Percentiles rank a stretch among this genome's conserved stretches.
Evolutionary conservation across 371 early-diverging fungal species (phyloP).

Genomic region (Paraphysoderma sedebokerense): DNA sequence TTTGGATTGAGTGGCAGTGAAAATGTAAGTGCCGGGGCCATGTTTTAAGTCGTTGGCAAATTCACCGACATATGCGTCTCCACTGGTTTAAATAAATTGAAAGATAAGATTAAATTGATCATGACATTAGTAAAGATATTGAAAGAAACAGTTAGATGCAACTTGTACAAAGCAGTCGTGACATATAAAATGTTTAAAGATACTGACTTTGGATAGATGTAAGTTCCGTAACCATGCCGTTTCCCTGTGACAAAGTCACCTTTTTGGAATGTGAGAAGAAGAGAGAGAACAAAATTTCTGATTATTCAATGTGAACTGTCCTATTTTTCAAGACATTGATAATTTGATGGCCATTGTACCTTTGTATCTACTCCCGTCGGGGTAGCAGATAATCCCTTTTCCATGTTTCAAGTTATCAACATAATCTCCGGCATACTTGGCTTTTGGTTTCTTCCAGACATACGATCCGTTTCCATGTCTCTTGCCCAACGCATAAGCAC

Average conservation of each 20-base stretch:
- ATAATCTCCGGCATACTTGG: constrained; percentile 24
- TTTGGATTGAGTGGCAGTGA: constrained; percentile 13
- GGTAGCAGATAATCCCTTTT: constrained; percentile 22
- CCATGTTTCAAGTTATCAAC: constrained; percentile 18
- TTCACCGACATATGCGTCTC: constrained; percentile 24
- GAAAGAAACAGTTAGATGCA: no score
- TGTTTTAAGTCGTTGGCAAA: constrained; percentile 26
- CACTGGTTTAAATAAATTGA: no score
- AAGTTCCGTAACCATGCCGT: constrained; percentile 21
- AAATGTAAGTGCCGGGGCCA: constrained; percentile 21
- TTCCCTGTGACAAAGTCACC: constrained; percentile 19
- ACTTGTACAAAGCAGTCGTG: no score
- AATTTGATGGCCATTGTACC: constrained; percentile 8
- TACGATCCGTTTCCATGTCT: constrained; percentile 22
- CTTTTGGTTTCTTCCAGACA: constrained; percentile 21
- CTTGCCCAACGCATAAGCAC: constrained; percentile 18
- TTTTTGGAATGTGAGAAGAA: constrained; percentile 1
- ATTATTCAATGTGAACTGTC: no score
- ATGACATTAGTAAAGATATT: no score
- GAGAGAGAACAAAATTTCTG: not conserved
- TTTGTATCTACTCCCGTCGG: constrained; percentile 27
- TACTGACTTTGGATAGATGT: constrained; percentile 26
- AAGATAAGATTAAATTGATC: no score
- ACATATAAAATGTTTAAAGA: no score
- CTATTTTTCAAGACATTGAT: not conserved